Evolutionary conservation across 1,284 basidiomycete genomes (phyloP), one percentile per base, ranked within the genome.

Genomic region (Ceratobasidium sp.): DNA sequence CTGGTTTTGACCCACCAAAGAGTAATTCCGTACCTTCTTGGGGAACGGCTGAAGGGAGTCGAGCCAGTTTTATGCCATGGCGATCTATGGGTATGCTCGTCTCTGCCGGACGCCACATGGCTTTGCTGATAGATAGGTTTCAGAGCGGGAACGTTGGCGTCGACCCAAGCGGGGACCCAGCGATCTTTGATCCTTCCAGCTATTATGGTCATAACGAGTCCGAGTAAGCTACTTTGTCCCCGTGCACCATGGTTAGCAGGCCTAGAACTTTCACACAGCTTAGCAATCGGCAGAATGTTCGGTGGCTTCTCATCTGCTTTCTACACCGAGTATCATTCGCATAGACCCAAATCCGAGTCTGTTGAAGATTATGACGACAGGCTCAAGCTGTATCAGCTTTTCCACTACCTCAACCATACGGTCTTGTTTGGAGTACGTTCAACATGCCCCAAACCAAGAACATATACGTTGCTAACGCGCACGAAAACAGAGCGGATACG

Each of bases 191-290:
- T 77, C 92, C 93, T 1, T 89, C 92, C 1, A 89, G 89, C 8
- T 93, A 90, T 78, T 95, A 88, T 76, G 93, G 92, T 1, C 93
- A 95, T 78, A 92, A 91, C 74, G 94, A 96, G 82, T 90, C 90
- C 14, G 94, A 96, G 91, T 92, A 75, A 80, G 89, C n/a, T 48
- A 18, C 36, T 12, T 52, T n/a, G n/a, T n/a, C n/a, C n/a, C n/a
- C n/a, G n/a, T n/a, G n/a, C n/a, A n/a, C n/a, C n/a, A n/a, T n/a
- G n/a, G n/a, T n/a, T n/a, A n/a, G n/a, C n/a, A n/a, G n/a, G n/a
- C n/a, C n/a, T n/a, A n/a, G n/a, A n/a, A n/a, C n/a, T n/a, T n/a
- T n/a, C 26, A n/a, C n/a, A 14, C 36, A 92, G 91, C 76, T 85
- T 96, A 39, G 91, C 92, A 0, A 94, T 96, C 60, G 89, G 88